phyloP scores from a whole-genome alignment of 2,329 filamentous ascomycete genomes.

The Neofusicoccum parvum region DNA sequence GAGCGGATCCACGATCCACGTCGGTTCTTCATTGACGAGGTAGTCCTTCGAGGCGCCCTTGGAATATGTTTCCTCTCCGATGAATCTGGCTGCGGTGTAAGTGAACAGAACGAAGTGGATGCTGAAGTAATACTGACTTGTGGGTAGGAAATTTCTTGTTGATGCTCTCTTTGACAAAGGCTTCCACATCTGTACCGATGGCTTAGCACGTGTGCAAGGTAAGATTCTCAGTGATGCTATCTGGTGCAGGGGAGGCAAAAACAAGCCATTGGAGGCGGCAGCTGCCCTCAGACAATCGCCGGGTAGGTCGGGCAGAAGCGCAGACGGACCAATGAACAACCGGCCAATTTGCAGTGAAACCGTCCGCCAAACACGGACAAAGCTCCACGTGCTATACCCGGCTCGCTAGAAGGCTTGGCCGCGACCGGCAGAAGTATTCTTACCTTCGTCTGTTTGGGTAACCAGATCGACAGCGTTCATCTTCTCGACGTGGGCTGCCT shows the following conservation, averaged over 20 bases:
- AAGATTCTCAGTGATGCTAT: background rate
- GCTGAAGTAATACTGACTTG: conserved; percentile 52
- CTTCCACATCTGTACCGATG: conserved; percentile 65
- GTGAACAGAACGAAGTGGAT: background rate
- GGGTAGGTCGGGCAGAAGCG: background rate
- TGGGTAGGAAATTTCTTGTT: conserved; percentile 64
- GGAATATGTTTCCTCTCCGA: conserved; percentile 77
- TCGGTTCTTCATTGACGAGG: conserved; percentile 64
- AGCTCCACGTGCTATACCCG: background rate
- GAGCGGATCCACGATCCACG: conserved; percentile 77
- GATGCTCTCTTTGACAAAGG: conserved; percentile 66
- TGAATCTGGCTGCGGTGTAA: conserved; percentile 56
- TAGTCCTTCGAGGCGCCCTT: conserved; percentile 68
- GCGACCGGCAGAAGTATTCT: background rate
- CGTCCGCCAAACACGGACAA: background rate
- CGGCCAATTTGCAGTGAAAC: conserved; percentile 24
- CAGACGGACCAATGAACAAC: background rate
- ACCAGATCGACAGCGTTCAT: conserved; percentile 77
- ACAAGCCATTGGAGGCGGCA: too few relatives aligned
- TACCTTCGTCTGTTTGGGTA: conserved; percentile 74
- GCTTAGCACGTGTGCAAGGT: conserved; percentile 19
- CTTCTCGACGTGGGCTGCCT: conserved; percentile 62
- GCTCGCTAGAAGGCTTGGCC: background rate
- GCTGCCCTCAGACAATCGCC: too few relatives aligned
- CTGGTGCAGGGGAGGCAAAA: too few relatives aligned